Conservation (phyloP, 73 alveolate genomes). For the Tetrahymena borealis region DNA sequence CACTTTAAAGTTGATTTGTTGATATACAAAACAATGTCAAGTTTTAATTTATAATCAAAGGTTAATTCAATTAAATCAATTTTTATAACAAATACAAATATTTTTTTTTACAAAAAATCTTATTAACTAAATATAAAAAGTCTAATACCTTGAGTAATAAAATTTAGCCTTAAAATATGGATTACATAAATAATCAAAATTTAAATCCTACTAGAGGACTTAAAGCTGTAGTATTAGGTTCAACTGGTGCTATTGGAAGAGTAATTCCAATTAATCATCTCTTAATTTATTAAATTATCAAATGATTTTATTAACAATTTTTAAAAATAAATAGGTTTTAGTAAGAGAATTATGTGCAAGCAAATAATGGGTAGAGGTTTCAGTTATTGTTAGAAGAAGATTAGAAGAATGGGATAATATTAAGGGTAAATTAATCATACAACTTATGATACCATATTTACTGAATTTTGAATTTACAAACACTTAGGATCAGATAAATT, state of each 20-base stretch:
- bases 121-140: too few relatives aligned
- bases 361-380: constrained; percentile 30
- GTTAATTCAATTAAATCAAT: neutral
- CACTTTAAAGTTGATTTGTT: neutral
- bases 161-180: neutral
- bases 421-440: neutral
- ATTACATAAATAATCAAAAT: neutral
- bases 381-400: constrained; percentile 19
- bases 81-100: neutral
- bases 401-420: constrained; percentile 22
- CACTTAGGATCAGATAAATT: neutral
- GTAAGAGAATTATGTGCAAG: constrained; percentile 10
- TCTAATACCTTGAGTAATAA: neutral
- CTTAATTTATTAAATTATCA: too few relatives aligned
- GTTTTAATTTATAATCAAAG: too few relatives aligned
- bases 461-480: too few relatives aligned
- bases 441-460: too few relatives aligned
- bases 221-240: constrained; percentile 34
- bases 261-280: neutral
- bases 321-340: constrained; percentile 13
- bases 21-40: too few relatives aligned
- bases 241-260: constrained; percentile 45
- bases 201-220: neutral
- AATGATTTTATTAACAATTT: too few relatives aligned
- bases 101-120: too few relatives aligned